A percentile compares a stretch with the other conserved stretches of the same genome.
phyloP scores from a whole-genome alignment of 2,329 filamentous ascomycete genomes.

The Claviceps sp. region DNA sequence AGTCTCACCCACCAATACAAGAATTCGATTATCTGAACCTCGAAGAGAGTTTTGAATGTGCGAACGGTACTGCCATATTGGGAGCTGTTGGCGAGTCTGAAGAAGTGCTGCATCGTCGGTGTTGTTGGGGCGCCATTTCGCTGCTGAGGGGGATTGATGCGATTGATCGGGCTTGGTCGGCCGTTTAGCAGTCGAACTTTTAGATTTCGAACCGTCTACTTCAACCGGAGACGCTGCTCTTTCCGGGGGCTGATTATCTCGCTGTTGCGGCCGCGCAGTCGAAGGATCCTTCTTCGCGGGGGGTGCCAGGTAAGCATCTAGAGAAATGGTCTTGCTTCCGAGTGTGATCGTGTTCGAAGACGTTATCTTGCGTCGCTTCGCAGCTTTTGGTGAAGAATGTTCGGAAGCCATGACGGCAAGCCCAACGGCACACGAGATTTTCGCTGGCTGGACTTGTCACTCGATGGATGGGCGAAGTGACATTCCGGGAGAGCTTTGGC shows the following conservation, averaged over 20 bases:
- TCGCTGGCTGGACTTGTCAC: neutral
- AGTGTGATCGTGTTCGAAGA: slow-evolving; percentile 27
- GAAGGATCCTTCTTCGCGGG: neutral
- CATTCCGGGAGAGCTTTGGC: no score
- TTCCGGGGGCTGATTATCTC: neutral
- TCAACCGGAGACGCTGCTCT: neutral
- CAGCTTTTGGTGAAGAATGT: slow-evolving; percentile 10
- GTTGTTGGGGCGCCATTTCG: slow-evolving; percentile 6
- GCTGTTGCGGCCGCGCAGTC: neutral
- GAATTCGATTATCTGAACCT: slow-evolving; percentile 47
- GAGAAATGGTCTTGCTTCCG: slow-evolving; percentile 33
- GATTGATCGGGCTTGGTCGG: neutral
- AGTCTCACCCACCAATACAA: slow-evolving; percentile 84
- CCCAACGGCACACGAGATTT: neutral
- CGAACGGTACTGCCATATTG: slow-evolving; percentile 64
- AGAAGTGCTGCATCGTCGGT: slow-evolving; percentile 22
- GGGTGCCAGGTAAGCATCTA: slow-evolving; percentile 35
- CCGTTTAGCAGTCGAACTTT: neutral
- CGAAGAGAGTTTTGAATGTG: slow-evolving; percentile 54
- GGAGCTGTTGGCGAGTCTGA: slow-evolving; percentile 51
- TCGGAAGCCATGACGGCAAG: slow-evolving; percentile 1
- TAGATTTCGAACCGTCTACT: neutral
- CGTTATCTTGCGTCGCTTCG: slow-evolving; percentile 26
- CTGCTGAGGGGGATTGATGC: neutral
- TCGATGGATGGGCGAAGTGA: neutral